Evolutionary conservation across 768 basidiomycete species (phyloP), one percentile per base, ranked within the genome.

Genomic region (Rhizopogon rudus): DNA sequence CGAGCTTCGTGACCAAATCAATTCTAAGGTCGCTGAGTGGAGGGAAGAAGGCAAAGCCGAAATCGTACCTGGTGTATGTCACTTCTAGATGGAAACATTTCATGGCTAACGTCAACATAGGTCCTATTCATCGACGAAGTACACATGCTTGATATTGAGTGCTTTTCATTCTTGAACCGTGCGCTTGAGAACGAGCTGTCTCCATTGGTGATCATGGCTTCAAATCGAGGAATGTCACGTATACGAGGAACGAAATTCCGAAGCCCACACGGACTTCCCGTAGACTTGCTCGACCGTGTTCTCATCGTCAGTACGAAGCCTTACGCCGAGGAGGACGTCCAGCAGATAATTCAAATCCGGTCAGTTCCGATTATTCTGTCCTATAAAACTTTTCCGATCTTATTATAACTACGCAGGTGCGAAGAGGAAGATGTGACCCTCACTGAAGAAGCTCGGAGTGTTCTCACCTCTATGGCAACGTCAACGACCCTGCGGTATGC

Each of bases 131-230:
- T 98, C 63, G 96, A 98, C 72, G 96, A 98, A 74, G 96, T 98
- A 12, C 96, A 98, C 78, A 99, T 99, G 96, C 86, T 99, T 61
- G 96, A 99, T 70, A 98, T 99, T 59, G 96, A 98, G 69, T 98
- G 96, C 67, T 98, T 98, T 78, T 97, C 95, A 6, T 99, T 95
- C 81, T 78, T 99, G 57, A 99, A 99, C 69, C 85, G 96, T 35
- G 96, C 96, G 2, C 78, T 99, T 46, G 96, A 99, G 68, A 86
- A 87, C 57, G 95, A 96, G 58, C 79, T 98, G 1, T 87, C 96
- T 1, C 96, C 96, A 1, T 76, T 98, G 52, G 96, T 99, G 39
- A 93, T 99, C 64, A 98, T 99, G 96, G 96, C 96, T 1, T 93
- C 91, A 44, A 99, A 99, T 68, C 81, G 96, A 14, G 96, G 96